Percentiles rank a stretch among this genome's conserved stretches.
Evolutionary conservation across 2,329 filamentous ascomycete genomes (phyloP).

Genomic region (Pyrenophora teres): DNA sequence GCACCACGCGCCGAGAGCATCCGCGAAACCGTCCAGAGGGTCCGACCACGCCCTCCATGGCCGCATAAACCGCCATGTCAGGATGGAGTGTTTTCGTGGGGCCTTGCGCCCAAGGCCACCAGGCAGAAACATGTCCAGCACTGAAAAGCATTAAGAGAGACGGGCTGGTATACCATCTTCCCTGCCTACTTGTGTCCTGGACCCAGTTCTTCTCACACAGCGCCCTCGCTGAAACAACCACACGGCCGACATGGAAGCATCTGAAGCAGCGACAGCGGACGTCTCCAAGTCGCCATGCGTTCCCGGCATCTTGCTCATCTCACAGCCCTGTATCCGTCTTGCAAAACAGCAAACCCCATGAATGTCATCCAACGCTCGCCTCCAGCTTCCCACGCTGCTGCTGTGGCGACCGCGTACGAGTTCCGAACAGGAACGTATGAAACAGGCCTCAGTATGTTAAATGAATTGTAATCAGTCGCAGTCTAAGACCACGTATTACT

Average conservation of each 20-base stretch:
- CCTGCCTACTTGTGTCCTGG: neutral
- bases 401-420: neutral
- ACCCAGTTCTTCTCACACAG: conserved; percentile 8
- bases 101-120: conserved; percentile 1
- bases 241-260: conserved; percentile 17
- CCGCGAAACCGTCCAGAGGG: neutral
- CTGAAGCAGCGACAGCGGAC: conserved; percentile 11
- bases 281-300: conserved; percentile 14
- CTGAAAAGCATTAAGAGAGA: conserved; percentile 1
- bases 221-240: conserved; percentile 16
- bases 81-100: conserved; percentile 1
- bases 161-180: conserved; percentile 3
- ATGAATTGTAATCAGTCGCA: conserved; percentile 26
- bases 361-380: conserved; percentile 14
- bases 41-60: too few species aligned
- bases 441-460: conserved; percentile 28
- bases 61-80: conserved; percentile 2
- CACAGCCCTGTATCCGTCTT: conserved; percentile 14
- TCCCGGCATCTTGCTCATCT: conserved; percentile 16
- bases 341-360: conserved; percentile 10
- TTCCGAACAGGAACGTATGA: conserved; percentile 3
- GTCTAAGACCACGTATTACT: conserved; percentile 13
- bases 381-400: conserved; percentile 9
- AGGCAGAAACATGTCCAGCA: conserved; percentile 4
- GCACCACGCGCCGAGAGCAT: conserved; percentile 5